phyloP scores from a whole-genome alignment of 345 rosid genomes.

The Eucalyptus regnans region DNA sequence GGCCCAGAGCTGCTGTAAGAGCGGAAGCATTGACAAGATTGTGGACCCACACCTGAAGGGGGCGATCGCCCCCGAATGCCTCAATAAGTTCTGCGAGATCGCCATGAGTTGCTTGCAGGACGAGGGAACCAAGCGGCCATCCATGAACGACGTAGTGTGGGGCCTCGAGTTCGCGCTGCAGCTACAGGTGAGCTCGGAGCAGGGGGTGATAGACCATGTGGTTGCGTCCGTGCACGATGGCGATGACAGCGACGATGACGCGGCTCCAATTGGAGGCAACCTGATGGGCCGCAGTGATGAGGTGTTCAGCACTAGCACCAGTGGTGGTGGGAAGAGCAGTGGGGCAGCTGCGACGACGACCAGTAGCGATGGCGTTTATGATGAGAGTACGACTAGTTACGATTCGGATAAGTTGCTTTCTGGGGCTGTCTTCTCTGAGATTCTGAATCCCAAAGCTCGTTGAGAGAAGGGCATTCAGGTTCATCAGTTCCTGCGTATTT shows the following conservation, averaged over 20 bases:
- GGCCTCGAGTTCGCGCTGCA: conserved; percentile 21
- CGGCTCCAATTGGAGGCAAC: background rate
- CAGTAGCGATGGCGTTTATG: background rate
- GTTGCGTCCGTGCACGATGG: background rate
- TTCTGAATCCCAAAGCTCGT: conserved; percentile 7
- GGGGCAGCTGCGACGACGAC: background rate
- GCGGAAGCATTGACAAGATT: background rate
- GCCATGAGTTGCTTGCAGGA: conserved; percentile 23
- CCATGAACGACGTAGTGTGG: conserved; percentile 30
- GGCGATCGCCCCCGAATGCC: conserved; percentile 1
- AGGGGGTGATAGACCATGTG: background rate
- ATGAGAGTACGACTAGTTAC: background rate
- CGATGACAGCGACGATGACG: background rate
- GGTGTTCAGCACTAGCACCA: background rate
- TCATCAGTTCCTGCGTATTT: background rate
- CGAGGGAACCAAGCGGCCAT: conserved; percentile 15
- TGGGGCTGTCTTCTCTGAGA: conserved; percentile 14
- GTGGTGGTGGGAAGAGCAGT: background rate
- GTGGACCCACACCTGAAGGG: conserved; percentile 5
- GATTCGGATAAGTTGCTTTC: background rate
- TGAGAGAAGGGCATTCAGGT: background rate
- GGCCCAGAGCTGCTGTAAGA: background rate
- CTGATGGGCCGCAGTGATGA: background rate
- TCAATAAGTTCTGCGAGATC: conserved; percentile 20
- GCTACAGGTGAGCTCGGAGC: background rate